Base-by-base conservation (phyloP, 768 basidiomycete genomes). In the Hemileccinum rubropunctum region DNA sequence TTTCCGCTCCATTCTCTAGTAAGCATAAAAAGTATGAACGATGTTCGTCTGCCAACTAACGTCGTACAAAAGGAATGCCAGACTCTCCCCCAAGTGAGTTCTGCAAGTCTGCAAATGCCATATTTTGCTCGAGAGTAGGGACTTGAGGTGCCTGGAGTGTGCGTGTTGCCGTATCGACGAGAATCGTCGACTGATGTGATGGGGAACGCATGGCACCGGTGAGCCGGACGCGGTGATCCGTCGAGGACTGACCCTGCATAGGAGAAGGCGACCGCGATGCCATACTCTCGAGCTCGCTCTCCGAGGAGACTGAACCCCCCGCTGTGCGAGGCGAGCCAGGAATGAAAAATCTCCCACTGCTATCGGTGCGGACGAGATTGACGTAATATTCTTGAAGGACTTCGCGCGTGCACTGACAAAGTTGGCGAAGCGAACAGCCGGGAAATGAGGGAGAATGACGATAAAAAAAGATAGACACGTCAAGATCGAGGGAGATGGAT, bases 371-470 rank as follows among this genome's bases (percentile, higher is more conserved):
- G 51, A 94, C 88, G 63, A 98, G 88, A 65, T 90, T 95, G 72
- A 89, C 76, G 75, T 95, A 97, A 71, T 95, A 98, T 61, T 91
- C 85, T 70, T 97, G 90, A 36, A 97, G 81, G 58, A 91, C 77
- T 59, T 95, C 91, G 54, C 87, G 82, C 18, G 90, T 92, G 75
- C 90, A 92, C 94, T 97, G 47, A 56, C 49, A 36, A 43, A 32
- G 37, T 43, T 18, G 39, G 28, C 48, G 26, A 46, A 45, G 45
- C 41, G 47, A 46, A 48, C 9, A 51, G 42, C 36, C 36, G n/a
- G 40, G 45, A 33, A 30, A 1, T 28, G 28, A 28, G 33, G 23
- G 27, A 1, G n/a, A 39, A 30, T 30, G 28, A 23, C 6, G 34
- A 17, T 11, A n/a, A 41, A 49, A 56, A 57, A 52, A 52, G 46